phyloP scores from a whole-genome alignment of 129 eudicot species.

The Lactuca saligna region DNA sequence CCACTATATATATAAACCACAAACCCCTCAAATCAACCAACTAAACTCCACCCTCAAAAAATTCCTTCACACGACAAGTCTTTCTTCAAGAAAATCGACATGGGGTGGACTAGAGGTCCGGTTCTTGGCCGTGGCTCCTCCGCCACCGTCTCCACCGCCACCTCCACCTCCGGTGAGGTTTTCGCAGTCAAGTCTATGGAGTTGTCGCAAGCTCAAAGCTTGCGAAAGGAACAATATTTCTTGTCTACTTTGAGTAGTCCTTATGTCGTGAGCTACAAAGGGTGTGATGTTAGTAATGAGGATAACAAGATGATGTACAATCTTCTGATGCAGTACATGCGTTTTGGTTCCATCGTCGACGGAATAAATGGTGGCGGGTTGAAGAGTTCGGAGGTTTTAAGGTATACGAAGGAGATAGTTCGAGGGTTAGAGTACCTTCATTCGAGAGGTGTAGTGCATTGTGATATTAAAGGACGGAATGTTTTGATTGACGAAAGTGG shows the following conservation, averaged over 20 bases:
- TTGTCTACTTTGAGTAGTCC: slow-evolving; percentile 46
- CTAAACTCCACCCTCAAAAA: slow-evolving; percentile 17
- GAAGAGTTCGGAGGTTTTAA: slow-evolving; percentile 31
- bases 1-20: slow-evolving; percentile 27
- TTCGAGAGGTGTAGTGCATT: slow-evolving; percentile 67
- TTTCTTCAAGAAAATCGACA: slow-evolving; percentile 22
- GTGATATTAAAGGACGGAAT: slow-evolving; percentile 69
- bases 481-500: slow-evolving; percentile 41
- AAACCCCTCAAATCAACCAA: slow-evolving; percentile 8
- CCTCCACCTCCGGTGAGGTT: slow-evolving; percentile 40
- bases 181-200: slow-evolving; percentile 65
- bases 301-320: slow-evolving; percentile 45
- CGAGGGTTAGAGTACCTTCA: slow-evolving; percentile 68
- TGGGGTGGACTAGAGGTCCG: slow-evolving; percentile 79
- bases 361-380: slow-evolving; percentile 36
- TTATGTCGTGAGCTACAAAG: slow-evolving; percentile 53
- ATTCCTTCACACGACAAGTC: slow-evolving; percentile 7
- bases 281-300: slow-evolving; percentile 47
- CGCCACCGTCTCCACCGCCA: slow-evolving; percentile 69
- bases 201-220: slow-evolving; percentile 36
- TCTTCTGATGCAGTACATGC: slow-evolving; percentile 52
- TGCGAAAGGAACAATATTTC: slow-evolving; percentile 56
- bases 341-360: slow-evolving; percentile 55
- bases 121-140: slow-evolving; percentile 77
- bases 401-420: slow-evolving; percentile 48